A percentile compares a stretch with the other conserved stretches of the same genome.
Evolutionary conservation across 345 rosid species (phyloP).

Genomic region (Gossypium turneri): DNA sequence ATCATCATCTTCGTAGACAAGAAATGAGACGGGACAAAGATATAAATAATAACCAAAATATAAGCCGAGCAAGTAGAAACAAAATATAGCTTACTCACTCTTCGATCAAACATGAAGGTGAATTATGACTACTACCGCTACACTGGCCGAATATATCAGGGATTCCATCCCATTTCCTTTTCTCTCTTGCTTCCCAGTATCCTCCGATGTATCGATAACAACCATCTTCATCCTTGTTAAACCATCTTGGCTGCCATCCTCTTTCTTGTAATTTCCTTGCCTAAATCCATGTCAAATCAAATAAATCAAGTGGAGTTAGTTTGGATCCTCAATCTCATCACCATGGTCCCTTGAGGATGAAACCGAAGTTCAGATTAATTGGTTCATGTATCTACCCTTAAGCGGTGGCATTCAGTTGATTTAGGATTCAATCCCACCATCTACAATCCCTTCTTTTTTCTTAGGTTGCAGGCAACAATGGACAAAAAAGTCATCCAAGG

Average conservation of each 20-base stretch:
- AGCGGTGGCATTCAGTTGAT: background rate
- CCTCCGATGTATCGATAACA: slow-evolving; percentile 79
- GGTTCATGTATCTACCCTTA: background rate
- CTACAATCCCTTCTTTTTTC: background rate
- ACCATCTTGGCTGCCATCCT: slow-evolving; percentile 99
- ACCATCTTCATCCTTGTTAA: slow-evolving; percentile 74
- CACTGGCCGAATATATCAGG: slow-evolving; percentile 74
- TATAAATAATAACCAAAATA: background rate
- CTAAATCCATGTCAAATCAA: slow-evolving; percentile 32
- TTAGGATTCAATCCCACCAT: background rate
- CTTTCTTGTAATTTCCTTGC: slow-evolving; percentile 96
- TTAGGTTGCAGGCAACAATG: background rate
- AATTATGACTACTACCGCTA: slow-evolving; percentile 19
- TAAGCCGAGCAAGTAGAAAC: background rate
- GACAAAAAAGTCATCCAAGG: background rate
- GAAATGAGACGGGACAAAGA: background rate
- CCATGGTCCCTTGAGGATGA: background rate
- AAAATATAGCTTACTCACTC: slow-evolving; percentile 23
- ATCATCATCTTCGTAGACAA: background rate
- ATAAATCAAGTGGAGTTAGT: background rate
- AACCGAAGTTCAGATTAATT: background rate
- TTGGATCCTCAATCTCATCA: background rate
- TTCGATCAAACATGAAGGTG: slow-evolving; percentile 29
- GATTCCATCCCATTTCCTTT: slow-evolving; percentile 61
- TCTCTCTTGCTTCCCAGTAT: slow-evolving; percentile 91